Conservation (phyloP, 1,284 basidiomycete species). For the Ceratobasidium sp. region DNA sequence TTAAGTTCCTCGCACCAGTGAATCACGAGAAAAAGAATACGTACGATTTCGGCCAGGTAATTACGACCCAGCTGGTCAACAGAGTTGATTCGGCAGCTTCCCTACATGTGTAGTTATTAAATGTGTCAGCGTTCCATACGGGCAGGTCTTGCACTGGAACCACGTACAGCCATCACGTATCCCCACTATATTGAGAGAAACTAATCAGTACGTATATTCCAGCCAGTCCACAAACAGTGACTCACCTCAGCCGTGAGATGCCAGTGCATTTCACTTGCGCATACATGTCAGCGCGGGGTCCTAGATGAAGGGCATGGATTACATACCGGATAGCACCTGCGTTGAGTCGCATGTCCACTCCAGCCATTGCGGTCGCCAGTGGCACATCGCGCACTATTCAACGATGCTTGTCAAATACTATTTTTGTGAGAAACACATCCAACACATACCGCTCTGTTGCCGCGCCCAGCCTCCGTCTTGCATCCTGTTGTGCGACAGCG, state of each 20-base stretch:
- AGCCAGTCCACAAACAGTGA: too few relatives aligned
- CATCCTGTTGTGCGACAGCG: slow-evolving; percentile 72
- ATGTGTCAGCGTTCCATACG: too few relatives aligned
- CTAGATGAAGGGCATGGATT: not conserved
- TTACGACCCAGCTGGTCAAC: slow-evolving; percentile 71
- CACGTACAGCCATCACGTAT: slow-evolving; percentile 65
- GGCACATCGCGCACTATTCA: slow-evolving; percentile 63
- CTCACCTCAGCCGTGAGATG: too few relatives aligned
- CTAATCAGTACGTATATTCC: too few relatives aligned
- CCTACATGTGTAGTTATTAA: too few relatives aligned
- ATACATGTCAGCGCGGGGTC: too few relatives aligned
- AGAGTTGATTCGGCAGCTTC: slow-evolving; percentile 68
- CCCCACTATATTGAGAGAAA: slow-evolving; percentile 62
- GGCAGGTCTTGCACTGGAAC: too few relatives aligned
- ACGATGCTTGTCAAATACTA: too few relatives aligned
- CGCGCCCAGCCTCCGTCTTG: slow-evolving; percentile 79
- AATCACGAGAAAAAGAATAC: slow-evolving; percentile 50
- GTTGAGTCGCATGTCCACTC: slow-evolving; percentile 77
- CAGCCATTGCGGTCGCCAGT: slow-evolving; percentile 68
- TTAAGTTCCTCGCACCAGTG: too few relatives aligned
- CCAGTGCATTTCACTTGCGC: too few relatives aligned
- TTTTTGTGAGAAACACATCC: too few relatives aligned
- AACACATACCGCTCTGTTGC: slow-evolving; percentile 66
- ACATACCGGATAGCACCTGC: slow-evolving; percentile 69
- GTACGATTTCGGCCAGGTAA: slow-evolving; percentile 67